phyloP scores from a whole-genome alignment of 768 basidiomycete species.

The Termitomyces bulborhizus region DNA sequence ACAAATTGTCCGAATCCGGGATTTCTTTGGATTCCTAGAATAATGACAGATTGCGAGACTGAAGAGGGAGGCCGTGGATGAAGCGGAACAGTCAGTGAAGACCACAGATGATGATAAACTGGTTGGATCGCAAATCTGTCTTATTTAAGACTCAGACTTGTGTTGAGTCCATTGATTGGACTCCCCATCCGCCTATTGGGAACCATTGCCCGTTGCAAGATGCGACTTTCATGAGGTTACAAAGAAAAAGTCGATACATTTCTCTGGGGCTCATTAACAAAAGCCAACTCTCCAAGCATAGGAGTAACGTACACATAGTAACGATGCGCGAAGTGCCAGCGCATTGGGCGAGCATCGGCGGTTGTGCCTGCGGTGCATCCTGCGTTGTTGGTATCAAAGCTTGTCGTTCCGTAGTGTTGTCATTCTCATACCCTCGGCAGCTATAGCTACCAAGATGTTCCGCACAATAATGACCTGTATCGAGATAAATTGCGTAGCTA shows the following conservation, averaged over 20 bases:
- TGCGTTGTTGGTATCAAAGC: constrained; percentile 20
- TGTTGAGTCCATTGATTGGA: background rate
- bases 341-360: constrained; percentile 18
- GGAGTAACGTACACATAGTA: background rate
- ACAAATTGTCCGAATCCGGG: constrained; percentile 1
- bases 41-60: background rate
- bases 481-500: background rate
- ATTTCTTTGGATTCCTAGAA: background rate
- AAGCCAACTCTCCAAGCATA: background rate
- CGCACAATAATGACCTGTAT: constrained; percentile 30
- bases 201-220: background rate
- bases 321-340: background rate
- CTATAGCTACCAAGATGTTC: constrained; percentile 22
- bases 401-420: constrained; percentile 19
- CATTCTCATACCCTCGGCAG: constrained; percentile 9
- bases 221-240: background rate
- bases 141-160: background rate
- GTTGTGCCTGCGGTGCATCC: constrained; percentile 20
- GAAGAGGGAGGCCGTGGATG: background rate
- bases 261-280: background rate
- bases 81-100: background rate
- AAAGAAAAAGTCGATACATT: background rate
- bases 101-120: background rate
- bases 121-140: background rate
- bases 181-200: background rate